Conservation (phyloP, 768 basidiomycete species). For the Russula emetica region DNA sequence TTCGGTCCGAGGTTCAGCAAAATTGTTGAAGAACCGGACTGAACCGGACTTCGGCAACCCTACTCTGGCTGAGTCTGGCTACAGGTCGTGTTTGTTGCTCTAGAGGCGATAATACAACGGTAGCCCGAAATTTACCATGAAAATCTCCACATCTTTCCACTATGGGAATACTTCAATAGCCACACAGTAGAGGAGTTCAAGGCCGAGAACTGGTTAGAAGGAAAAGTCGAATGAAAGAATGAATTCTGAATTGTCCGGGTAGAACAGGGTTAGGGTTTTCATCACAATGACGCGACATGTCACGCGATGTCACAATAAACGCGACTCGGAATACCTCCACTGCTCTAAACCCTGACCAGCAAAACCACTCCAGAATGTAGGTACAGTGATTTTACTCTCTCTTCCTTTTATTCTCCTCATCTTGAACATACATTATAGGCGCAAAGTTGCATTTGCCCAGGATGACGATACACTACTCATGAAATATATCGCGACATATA, state of each 20-base stretch:
- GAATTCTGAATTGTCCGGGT: no score
- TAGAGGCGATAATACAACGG: conserved; percentile 52
- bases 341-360: background rate
- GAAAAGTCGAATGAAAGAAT: background rate
- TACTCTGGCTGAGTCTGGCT: no score
- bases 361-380: conserved; percentile 4
- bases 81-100: conserved; percentile 61
- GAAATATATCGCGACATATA: conserved; percentile 49
- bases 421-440: background rate
- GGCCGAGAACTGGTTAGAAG: conserved; percentile 7
- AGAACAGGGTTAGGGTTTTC: conserved; percentile 9
- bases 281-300: conserved; percentile 6
- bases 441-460: conserved; percentile 32
- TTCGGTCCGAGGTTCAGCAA: no score
- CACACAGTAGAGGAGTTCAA: conserved; percentile 25
- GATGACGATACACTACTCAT: conserved; percentile 44
- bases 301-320: conserved; percentile 1
- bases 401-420: background rate
- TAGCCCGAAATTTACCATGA: conserved; percentile 71
- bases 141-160: conserved; percentile 55
- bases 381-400: background rate
- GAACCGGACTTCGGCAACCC: no score
- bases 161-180: conserved; percentile 43
- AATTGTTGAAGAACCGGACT: no score
- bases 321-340: background rate